Percentiles rank a stretch among this genome's conserved stretches.
Evolutionary conservation across 495 filamentous ascomycete genomes (phyloP).

Genomic region (Terfezia claveryi): DNA sequence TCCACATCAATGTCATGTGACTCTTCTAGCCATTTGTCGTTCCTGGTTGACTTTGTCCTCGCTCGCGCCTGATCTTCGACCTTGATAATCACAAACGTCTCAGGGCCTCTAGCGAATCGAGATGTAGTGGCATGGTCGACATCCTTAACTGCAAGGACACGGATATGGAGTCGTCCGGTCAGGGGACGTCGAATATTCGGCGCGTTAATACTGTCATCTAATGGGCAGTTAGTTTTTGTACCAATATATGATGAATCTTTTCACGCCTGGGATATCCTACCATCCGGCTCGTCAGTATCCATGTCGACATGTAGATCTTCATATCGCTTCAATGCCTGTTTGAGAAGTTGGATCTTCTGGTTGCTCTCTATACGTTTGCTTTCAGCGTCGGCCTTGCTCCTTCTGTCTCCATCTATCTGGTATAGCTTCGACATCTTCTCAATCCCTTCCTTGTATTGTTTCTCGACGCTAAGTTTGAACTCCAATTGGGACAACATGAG

Average conservation of each 20-base stretch:
- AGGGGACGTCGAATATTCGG: slow-evolving; percentile 87
- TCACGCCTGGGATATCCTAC: slow-evolving; percentile 26
- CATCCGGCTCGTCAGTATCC: slow-evolving; percentile 67
- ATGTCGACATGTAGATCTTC: slow-evolving; percentile 95
- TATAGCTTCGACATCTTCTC: slow-evolving; percentile 99
- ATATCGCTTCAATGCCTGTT: slow-evolving; percentile 87
- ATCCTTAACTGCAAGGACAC: slow-evolving; percentile 72
- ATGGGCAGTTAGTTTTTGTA: slow-evolving; percentile 7
- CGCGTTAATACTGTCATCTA: slow-evolving; percentile 91
- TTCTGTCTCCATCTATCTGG: slow-evolving; percentile 92
- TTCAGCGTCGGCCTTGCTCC: slow-evolving; percentile 81
- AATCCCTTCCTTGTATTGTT: slow-evolving; percentile 96
- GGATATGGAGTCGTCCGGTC: slow-evolving; percentile 67
- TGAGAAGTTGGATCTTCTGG: slow-evolving; percentile 90
- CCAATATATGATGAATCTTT: neutral
- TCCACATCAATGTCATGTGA: slow-evolving; percentile 78
- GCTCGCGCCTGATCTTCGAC: slow-evolving; percentile 83
- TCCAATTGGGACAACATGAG: slow-evolving; percentile 97
- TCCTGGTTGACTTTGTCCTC: slow-evolving; percentile 67
- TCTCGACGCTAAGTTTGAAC: slow-evolving; percentile 97
- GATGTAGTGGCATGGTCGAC: slow-evolving; percentile 82
- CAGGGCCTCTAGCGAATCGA: slow-evolving; percentile 69
- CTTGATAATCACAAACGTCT: slow-evolving; percentile 88
- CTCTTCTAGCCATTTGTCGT: slow-evolving; percentile 79
- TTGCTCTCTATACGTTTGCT: slow-evolving; percentile 76